Evolutionary conservation across 2,329 filamentous ascomycete species (phyloP), one percentile per base, ranked within the genome.

Genomic region (Hymenoscyphus fraxineus): DNA sequence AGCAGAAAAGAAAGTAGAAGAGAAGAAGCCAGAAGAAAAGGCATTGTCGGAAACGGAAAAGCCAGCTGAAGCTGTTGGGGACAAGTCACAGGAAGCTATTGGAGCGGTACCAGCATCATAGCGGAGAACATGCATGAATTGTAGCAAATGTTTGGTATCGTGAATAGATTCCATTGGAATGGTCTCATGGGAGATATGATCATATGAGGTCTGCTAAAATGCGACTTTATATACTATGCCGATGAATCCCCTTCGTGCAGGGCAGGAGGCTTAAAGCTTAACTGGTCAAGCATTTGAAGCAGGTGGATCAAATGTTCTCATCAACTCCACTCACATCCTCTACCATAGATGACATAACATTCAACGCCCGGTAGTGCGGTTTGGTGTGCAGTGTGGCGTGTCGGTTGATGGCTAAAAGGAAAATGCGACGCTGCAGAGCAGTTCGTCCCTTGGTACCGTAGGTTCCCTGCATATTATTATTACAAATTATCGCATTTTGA

Each of bases 71-170:
- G 65, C 64, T 40, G 60, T 47, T 16, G 47, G 61, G 3, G 15
- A 59, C 54, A 35, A 56, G 44, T 69, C 68, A 40, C 62, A 66
- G 65, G 72, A 72, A 58, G 65, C 62, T 61, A 70, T 69, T 60
- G 68, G 62, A 32, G 67, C 68, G 12, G 63, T 66, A 2, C 69
- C 70, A 47, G 66, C 72, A 41, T 74, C 71, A 63, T 74, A 70
- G 60, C 3, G 19, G 47, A 22, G 22, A 13, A 27, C 10, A 54
- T 22, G 13, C 22, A 12, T 5, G 22, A 9, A 5, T 9, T 54
- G 47, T 22, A 54, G 47, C 19, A 27, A 27, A 54, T 27, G 13
- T 27, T 27, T 54, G 47, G 22, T 27, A 54, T 22, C 47, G 22
- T 54, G 47, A 54, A 12, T 54, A 54, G n/a, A 19, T n/a, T 27